These are phyloP conservation scores for Inonotus hispidus DNA, from an alignment of 1,284 basidiomycete genomes.

Conservation along the genomic window DNA sequence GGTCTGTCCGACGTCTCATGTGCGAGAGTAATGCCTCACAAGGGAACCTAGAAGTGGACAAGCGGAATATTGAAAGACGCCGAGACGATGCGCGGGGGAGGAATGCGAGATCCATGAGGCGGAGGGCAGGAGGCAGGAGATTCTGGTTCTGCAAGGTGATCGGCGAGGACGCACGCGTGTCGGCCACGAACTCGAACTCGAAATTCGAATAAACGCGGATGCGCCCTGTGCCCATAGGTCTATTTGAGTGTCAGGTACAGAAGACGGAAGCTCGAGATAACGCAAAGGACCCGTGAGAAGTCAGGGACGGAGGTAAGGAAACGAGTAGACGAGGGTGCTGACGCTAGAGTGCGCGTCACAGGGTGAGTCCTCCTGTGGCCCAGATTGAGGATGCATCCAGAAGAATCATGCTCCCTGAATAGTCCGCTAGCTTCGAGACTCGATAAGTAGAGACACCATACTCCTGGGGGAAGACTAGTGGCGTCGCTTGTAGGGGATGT, in stretches of 20 bases:
- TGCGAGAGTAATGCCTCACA: not conserved
- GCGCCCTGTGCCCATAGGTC: not conserved
- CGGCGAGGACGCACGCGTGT: not conserved
- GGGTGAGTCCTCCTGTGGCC: not conserved
- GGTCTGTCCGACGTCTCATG: not conserved
- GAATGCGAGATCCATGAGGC: not conserved
- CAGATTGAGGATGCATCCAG: not conserved
- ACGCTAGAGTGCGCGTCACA: constrained; percentile 5
- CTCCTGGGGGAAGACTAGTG: not conserved
- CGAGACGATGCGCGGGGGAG: not conserved
- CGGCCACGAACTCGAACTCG: not conserved
- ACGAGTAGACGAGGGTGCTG: constrained; percentile 10
- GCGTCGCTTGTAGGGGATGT: not conserved
- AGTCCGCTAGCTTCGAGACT: not conserved
- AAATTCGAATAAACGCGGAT: not conserved
- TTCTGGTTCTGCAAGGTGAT: not conserved
- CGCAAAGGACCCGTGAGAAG: constrained; percentile 3
- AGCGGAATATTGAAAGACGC: not conserved
- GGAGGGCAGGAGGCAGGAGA: not conserved
- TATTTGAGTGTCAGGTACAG: not conserved
- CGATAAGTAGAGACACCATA: not conserved
- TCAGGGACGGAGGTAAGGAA: constrained; percentile 3
- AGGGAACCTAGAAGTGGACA: not conserved
- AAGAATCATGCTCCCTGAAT: not conserved
- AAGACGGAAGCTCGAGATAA: not conserved